phyloP scores from a whole-genome alignment of 2,329 filamentous ascomycete species.

The Beauveria sp. region DNA sequence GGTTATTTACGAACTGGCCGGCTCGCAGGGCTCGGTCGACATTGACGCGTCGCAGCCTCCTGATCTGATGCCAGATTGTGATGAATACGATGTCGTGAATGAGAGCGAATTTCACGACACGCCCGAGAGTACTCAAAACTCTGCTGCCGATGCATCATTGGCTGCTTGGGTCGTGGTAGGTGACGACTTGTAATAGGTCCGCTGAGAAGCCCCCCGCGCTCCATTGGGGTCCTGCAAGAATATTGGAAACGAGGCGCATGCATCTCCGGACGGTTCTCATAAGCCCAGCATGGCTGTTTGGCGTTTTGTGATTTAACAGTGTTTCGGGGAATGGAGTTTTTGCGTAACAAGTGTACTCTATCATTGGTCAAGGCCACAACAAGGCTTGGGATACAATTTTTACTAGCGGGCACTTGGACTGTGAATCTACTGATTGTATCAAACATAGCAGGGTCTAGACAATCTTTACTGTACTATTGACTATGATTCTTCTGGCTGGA shows the following conservation, averaged over 20 bases:
- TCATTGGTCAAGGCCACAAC: background rate
- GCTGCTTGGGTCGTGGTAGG: slow-evolving; percentile 37
- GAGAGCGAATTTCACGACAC: slow-evolving; percentile 27
- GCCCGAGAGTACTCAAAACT: slow-evolving; percentile 21
- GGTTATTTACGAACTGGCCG: slow-evolving; percentile 33
- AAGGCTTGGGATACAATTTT: background rate
- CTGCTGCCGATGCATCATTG: slow-evolving; percentile 18
- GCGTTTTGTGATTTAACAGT: background rate
- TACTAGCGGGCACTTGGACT: background rate
- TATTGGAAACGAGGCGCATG: slow-evolving; percentile 18
- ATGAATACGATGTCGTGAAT: slow-evolving; percentile 23
- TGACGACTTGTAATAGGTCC: slow-evolving; percentile 41
- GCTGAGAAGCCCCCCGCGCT: slow-evolving; percentile 23
- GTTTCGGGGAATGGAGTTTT: background rate
- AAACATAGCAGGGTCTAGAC: too few relatives aligned
- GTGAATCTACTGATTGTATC: background rate
- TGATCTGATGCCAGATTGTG: slow-evolving; percentile 25
- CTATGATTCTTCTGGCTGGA: too few relatives aligned
- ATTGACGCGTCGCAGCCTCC: slow-evolving; percentile 29
- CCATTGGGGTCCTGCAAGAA: slow-evolving; percentile 21
- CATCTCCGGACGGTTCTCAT: slow-evolving; percentile 32
- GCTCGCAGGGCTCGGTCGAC: slow-evolving; percentile 25
- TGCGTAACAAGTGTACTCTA: background rate
- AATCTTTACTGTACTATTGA: too few relatives aligned
- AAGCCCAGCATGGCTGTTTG: slow-evolving; percentile 18